Conservation (phyloP, 768 basidiomycete species). For the Chlorophyllum brunneum region DNA sequence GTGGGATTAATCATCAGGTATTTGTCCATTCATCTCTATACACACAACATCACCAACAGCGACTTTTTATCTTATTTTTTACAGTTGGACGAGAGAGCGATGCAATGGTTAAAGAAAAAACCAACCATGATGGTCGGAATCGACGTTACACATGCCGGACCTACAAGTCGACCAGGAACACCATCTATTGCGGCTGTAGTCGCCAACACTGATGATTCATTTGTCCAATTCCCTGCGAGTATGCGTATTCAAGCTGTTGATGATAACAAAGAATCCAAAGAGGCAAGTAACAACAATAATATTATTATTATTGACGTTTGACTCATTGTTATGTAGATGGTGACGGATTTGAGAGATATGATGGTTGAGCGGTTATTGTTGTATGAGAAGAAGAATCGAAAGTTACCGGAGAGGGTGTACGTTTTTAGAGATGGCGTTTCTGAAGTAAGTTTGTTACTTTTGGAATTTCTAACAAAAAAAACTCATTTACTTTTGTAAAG, state of each 20-base stretch:
- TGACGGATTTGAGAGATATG: conserved; percentile 62
- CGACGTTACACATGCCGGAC: conserved; percentile 80
- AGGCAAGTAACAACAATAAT: conserved; percentile 24
- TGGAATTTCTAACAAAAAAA: neutral
- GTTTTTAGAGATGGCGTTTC: conserved; percentile 84
- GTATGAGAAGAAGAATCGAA: conserved; percentile 52
- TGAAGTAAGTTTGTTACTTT: conserved; percentile 39
- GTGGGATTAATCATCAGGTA: conserved; percentile 71
- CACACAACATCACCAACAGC: neutral
- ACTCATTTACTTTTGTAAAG: conserved; percentile 28
- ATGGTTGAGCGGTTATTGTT: conserved; percentile 62
- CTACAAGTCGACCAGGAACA: conserved; percentile 61
- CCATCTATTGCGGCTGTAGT: conserved; percentile 85
- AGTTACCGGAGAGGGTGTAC: conserved; percentile 63
- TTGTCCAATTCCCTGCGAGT: conserved; percentile 78
- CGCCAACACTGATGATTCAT: conserved; percentile 64
- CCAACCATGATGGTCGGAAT: conserved; percentile 84
- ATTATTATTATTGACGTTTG: neutral
- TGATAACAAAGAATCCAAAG: conserved; percentile 37
- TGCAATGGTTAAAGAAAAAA: conserved; percentile 61
- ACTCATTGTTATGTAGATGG: conserved; percentile 50
- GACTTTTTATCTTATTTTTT: conserved; percentile 9
- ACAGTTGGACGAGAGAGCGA: conserved; percentile 49
- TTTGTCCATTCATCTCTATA: neutral
- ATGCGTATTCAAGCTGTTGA: conserved; percentile 50